Conservation (phyloP, 192 early-diverging fungal species). For the Backusella tarrabulga region DNA sequence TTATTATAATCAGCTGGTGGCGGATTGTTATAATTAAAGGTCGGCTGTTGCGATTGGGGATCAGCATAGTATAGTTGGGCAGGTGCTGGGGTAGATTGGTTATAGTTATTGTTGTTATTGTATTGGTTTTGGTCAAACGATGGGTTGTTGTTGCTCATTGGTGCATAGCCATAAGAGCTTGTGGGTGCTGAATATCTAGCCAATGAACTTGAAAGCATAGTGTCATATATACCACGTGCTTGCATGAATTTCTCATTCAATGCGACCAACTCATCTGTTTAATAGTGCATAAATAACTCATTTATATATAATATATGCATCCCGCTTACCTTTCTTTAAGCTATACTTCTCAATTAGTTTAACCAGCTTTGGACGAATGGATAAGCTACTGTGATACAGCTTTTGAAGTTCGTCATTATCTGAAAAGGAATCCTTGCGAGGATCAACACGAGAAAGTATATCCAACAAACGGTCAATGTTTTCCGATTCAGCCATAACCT, state of each 20-base stretch:
- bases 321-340: constrained; percentile 71
- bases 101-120: neutral
- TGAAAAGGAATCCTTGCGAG: constrained; percentile 76
- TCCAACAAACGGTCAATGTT: constrained; percentile 80
- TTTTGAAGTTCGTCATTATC: constrained; percentile 88
- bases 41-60: neutral
- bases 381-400: constrained; percentile 74
- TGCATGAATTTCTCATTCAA: constrained; percentile 73
- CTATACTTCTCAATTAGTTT: constrained; percentile 81
- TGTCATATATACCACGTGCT: constrained; percentile 72
- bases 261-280: constrained; percentile 65
- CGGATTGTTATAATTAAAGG: neutral
- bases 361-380: constrained; percentile 82
- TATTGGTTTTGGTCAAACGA: neutral
- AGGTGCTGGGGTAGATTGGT: neutral
- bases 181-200: constrained; percentile 49
- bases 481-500: constrained; percentile 66
- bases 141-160: neutral
- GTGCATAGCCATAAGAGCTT: constrained; percentile 13
- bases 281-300: neutral
- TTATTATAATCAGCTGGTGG: neutral
- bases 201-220: constrained; percentile 64
- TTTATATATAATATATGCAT: neutral
- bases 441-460: constrained; percentile 75
- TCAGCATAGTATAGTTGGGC: neutral